These are phyloP conservation scores for Protea cynaroides DNA, from an alignment of 164 flowering plant species.

Conservation along the genomic window DNA sequence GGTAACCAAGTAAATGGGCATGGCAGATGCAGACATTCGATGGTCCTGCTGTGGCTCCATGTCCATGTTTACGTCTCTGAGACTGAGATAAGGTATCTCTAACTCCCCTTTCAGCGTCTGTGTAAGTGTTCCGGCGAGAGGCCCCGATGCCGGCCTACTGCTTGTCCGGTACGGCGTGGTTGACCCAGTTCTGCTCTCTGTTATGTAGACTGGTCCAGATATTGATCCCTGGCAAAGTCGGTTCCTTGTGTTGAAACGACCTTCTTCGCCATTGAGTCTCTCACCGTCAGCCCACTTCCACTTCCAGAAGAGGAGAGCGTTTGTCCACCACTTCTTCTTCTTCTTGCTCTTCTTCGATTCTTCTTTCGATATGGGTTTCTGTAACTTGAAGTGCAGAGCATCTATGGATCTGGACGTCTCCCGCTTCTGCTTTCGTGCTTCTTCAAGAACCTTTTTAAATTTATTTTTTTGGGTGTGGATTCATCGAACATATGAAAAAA, in stretches of 20 bases:
- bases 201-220: slow-evolving; percentile 67
- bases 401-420: slow-evolving; percentile 50
- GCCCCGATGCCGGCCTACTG: slow-evolving; percentile 63
- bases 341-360: slow-evolving; percentile 35
- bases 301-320: slow-evolving; percentile 58
- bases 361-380: slow-evolving; percentile 68
- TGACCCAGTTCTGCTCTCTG: slow-evolving; percentile 59
- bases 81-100: slow-evolving; percentile 59
- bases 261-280: slow-evolving; percentile 6
- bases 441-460: slow-evolving; percentile 77
- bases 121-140: slow-evolving; percentile 46
- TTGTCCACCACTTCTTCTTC: slow-evolving; percentile 75
- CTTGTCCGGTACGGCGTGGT: slow-evolving; percentile 39
- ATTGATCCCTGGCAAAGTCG: slow-evolving; percentile 34
- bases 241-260: slow-evolving; percentile 24
- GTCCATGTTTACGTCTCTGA: slow-evolving; percentile 67
- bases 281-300: slow-evolving; percentile 29
- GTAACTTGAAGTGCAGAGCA: slow-evolving; percentile 66
- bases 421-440: slow-evolving; percentile 62
- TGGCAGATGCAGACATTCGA: slow-evolving; percentile 47
- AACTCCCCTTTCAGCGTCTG: slow-evolving; percentile 37
- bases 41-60: slow-evolving; percentile 33
- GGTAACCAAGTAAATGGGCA: slow-evolving; percentile 86
- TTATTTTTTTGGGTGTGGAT: background rate
- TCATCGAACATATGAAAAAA: background rate